Evolutionary conservation across 108 stramenopile genomes (phyloP).

Genomic region (Nannochloropsis oceanica): DNA sequence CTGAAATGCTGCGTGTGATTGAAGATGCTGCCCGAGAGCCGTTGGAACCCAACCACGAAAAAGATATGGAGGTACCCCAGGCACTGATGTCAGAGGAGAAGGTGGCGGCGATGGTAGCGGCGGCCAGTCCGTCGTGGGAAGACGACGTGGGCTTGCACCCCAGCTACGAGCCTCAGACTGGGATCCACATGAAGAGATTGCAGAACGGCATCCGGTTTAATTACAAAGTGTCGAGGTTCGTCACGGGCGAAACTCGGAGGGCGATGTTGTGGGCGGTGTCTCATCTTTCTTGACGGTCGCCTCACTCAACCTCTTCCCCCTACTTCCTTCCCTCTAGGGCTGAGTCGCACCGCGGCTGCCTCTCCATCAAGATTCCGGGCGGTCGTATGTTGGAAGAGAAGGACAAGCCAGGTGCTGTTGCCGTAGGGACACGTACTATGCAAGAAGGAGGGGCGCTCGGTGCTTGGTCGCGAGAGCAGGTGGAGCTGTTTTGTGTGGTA

Average conservation of each 20-base stretch:
- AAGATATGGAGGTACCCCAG: conserved; percentile 15
- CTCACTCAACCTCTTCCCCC: background rate
- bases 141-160: background rate
- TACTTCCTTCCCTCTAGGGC: background rate
- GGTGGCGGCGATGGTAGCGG: background rate
- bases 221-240: background rate
- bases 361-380: conserved; percentile 74
- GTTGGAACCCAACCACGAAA: background rate
- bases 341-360: conserved; percentile 54
- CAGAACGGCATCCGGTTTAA: background rate
- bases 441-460: conserved; percentile 95
- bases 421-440: conserved; percentile 87
- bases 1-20: background rate
- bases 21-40: background rate
- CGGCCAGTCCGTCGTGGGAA: conserved; percentile 5
- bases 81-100: conserved; percentile 5
- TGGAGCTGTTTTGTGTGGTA: conserved; percentile 84
- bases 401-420: conserved; percentile 49
- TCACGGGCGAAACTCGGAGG: background rate
- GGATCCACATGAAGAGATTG: background rate
- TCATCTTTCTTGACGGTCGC: too few species aligned
- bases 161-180: background rate
- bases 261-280: background rate
- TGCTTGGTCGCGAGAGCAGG: conserved; percentile 80
- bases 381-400: conserved; percentile 65